Percentiles rank a stretch among this genome's conserved stretches.
phyloP scores from a whole-genome alignment of 805 yeast species.

The Pichia cephalocereana region DNA sequence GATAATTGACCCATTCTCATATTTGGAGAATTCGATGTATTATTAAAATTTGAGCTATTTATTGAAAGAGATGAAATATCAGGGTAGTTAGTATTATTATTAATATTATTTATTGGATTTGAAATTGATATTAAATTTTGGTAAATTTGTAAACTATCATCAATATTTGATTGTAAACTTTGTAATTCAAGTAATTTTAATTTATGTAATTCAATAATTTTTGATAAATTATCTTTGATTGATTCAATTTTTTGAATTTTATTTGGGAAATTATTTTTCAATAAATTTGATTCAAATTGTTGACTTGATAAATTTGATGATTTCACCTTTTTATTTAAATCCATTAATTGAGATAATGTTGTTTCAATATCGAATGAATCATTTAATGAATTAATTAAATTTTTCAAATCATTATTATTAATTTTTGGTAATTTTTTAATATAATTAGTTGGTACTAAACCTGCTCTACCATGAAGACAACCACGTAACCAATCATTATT shows the following conservation, averaged over 20 bases:
- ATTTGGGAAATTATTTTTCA: conserved; percentile 60
- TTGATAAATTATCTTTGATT: conserved; percentile 65
- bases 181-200: conserved; percentile 69
- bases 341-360: conserved; percentile 47
- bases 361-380: conserved; percentile 57
- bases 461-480: conserved; percentile 66
- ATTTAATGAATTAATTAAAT: conserved; percentile 42
- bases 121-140: conserved; percentile 40
- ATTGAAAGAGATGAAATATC: conserved; percentile 5
- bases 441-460: conserved; percentile 88
- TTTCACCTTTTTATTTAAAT: conserved; percentile 25
- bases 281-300: conserved; percentile 24
- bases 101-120: conserved; percentile 8
- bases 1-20: background rate
- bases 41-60: too few relatives aligned
- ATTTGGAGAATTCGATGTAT: too few relatives aligned
- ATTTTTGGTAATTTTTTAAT: conserved; percentile 71
- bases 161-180: conserved; percentile 60
- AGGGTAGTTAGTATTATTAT: conserved; percentile 9
- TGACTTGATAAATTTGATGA: conserved; percentile 27
- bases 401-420: conserved; percentile 46
- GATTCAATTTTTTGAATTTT: conserved; percentile 67
- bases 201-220: conserved; percentile 68
- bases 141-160: conserved; percentile 58
- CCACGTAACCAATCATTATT: conserved; percentile 97